phyloP scores from a whole-genome alignment of 441 rosid species.

The Hypseocharis bilobata region DNA sequence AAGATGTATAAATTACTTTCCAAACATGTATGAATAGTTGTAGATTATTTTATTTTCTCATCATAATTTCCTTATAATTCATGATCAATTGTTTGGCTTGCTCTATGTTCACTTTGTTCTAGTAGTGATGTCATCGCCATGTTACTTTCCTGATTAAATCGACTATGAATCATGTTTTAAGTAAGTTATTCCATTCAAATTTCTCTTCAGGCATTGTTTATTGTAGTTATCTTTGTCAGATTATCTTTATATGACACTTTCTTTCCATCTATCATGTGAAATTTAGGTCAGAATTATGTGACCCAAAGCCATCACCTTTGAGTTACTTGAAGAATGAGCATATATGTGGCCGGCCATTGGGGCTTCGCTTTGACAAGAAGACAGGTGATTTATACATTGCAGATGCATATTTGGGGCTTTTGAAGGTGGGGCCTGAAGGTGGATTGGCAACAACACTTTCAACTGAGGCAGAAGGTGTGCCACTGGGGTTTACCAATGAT shows the following conservation, averaged over 20 bases:
- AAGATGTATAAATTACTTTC: no score
- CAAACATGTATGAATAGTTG: no score
- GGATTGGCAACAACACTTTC: constrained; percentile 64
- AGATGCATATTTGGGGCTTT: constrained; percentile 76
- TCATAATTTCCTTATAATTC: no score
- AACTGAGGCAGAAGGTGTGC: constrained; percentile 72
- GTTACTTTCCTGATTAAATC: no score
- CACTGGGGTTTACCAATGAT: constrained; percentile 66
- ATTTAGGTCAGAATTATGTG: constrained; percentile 64
- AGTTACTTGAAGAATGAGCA: constrained; percentile 71
- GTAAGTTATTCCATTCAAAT: no score
- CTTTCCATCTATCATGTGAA: constrained; percentile 5
- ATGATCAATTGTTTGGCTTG: no score
- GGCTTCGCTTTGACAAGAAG: constrained; percentile 67
- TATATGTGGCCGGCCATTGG: constrained; percentile 83
- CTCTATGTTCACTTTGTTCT: no score
- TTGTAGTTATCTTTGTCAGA: background rate
- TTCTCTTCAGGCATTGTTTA: background rate
- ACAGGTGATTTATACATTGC: constrained; percentile 79
- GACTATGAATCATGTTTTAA: no score
- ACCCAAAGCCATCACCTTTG: constrained; percentile 49
- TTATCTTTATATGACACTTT: background rate
- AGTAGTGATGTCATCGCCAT: no score
- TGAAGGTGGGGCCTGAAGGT: constrained; percentile 88
- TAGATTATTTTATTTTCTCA: no score